Percentiles rank a stretch among this genome's conserved stretches.
Evolutionary conservation across 345 rosid species (phyloP).

Genomic region (Pistacia vera): DNA sequence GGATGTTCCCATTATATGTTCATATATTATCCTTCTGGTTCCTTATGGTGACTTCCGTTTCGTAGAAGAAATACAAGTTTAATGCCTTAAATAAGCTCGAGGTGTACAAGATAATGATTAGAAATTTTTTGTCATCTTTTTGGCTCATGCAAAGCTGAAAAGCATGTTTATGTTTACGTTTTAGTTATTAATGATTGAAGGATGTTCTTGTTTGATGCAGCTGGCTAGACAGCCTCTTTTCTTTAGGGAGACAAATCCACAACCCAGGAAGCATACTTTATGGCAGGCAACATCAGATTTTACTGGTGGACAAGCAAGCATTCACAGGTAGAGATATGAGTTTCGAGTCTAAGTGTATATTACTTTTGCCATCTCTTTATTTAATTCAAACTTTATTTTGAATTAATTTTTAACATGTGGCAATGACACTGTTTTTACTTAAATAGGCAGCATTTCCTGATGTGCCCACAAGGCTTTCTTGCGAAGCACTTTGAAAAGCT

Average conservation of each 20-base stretch:
- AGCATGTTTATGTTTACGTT: not conserved
- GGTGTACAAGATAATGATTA: not conserved
- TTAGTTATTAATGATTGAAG: slow-evolving; percentile 1
- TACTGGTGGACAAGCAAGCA: slow-evolving; percentile 70
- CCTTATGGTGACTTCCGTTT: not conserved
- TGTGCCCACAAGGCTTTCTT: slow-evolving; percentile 52
- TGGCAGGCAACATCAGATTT: slow-evolving; percentile 83
- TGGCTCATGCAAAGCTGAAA: not conserved
- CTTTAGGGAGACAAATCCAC: slow-evolving; percentile 78
- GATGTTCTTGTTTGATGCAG: slow-evolving; percentile 36
- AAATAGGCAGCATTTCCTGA: slow-evolving; percentile 63
- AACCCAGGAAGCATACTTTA: slow-evolving; percentile 73
- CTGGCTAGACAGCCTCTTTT: slow-evolving; percentile 77
- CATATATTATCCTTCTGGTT: not conserved
- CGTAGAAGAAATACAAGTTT: not conserved
- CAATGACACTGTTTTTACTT: not conserved
- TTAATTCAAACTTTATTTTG: not conserved
- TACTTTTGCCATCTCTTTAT: not conserved
- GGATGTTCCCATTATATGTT: not conserved
- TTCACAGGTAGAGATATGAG: slow-evolving; percentile 42
- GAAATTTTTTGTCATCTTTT: not conserved
- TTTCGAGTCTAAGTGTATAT: not conserved
- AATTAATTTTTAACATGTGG: not conserved
- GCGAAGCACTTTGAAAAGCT: slow-evolving; percentile 75
- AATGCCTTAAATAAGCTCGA: not conserved